Evolutionary conservation across 2,329 filamentous ascomycete genomes (phyloP).

Genomic region (Westerdykella sp.): DNA sequence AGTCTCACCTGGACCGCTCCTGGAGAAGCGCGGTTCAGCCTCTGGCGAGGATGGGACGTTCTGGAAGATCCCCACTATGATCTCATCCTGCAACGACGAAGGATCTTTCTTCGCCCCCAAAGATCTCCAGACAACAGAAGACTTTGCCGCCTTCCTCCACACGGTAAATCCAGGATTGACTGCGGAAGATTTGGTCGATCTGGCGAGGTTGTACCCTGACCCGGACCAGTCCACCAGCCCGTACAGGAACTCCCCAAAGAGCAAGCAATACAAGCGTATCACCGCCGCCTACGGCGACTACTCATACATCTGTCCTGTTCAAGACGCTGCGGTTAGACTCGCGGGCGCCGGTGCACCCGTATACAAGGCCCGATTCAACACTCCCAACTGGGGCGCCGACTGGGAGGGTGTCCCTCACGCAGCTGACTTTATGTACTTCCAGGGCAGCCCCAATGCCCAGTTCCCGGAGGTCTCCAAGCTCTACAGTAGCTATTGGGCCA

Average conservation of each 20-base stretch:
- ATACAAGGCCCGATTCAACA: constrained; percentile 35
- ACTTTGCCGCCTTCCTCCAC: constrained; percentile 30
- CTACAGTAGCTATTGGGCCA: constrained; percentile 33
- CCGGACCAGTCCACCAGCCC: constrained; percentile 15
- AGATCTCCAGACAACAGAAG: constrained; percentile 31
- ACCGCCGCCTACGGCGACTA: constrained; percentile 38
- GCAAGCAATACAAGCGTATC: constrained; percentile 42
- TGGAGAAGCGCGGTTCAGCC: constrained; percentile 44
- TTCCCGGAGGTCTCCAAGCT: constrained; percentile 26
- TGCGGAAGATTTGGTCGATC: constrained; percentile 22
- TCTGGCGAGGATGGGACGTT: constrained; percentile 32
- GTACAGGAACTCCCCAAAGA: constrained; percentile 36
- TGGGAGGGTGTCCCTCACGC: constrained; percentile 32
- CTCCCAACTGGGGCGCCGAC: constrained; percentile 21
- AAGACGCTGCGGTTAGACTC: constrained; percentile 25
- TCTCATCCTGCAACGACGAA: constrained; percentile 35
- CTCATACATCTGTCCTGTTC: constrained; percentile 32
- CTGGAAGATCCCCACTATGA: constrained; percentile 28
- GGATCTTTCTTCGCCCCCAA: constrained; percentile 27
- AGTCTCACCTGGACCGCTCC: constrained; percentile 40
- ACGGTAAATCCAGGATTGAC: constrained; percentile 27
- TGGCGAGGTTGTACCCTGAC: constrained; percentile 27
- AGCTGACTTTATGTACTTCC: constrained; percentile 26
- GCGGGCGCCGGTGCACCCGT: constrained; percentile 19
- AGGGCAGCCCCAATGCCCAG: constrained; percentile 20